Conservation (phyloP, 306 rosid species). For the Senna tora region DNA sequence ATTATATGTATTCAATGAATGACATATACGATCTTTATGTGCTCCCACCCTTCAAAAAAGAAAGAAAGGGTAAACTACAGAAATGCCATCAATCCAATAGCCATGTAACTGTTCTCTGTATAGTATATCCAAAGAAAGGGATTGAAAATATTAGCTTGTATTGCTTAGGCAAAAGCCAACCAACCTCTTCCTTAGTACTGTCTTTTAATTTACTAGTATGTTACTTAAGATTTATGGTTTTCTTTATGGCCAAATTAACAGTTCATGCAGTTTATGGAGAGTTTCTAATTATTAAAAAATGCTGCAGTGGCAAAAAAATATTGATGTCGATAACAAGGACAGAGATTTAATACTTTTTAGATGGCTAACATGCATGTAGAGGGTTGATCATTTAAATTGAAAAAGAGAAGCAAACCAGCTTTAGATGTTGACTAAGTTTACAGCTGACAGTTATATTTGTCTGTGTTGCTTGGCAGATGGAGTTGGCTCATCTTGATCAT, state of each 20-base stretch:
- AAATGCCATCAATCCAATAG: neutral
- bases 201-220: neutral
- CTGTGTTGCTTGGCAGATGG: conserved; percentile 54
- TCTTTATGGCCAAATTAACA: neutral
- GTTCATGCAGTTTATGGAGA: conserved; percentile 9
- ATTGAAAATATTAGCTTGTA: neutral
- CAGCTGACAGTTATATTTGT: conserved; percentile 16
- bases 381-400: neutral
- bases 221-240: neutral
- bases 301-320: neutral
- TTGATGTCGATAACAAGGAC: conserved; percentile 9
- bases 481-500: conserved; percentile 38
- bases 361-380: conserved; percentile 3
- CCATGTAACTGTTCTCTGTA: neutral
- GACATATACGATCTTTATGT: neutral
- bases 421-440: neutral
- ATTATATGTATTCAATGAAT: neutral
- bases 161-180: conserved; percentile 12
- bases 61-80: neutral
- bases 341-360: conserved; percentile 9
- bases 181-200: neutral
- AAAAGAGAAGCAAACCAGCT: neutral
- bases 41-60: neutral
- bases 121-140: neutral
- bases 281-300: neutral